A percentile compares a stretch with the other conserved stretches of the same genome.
Evolutionary conservation across 345 rosid species (phyloP).

Genomic region (Euphorbia lathyris): DNA sequence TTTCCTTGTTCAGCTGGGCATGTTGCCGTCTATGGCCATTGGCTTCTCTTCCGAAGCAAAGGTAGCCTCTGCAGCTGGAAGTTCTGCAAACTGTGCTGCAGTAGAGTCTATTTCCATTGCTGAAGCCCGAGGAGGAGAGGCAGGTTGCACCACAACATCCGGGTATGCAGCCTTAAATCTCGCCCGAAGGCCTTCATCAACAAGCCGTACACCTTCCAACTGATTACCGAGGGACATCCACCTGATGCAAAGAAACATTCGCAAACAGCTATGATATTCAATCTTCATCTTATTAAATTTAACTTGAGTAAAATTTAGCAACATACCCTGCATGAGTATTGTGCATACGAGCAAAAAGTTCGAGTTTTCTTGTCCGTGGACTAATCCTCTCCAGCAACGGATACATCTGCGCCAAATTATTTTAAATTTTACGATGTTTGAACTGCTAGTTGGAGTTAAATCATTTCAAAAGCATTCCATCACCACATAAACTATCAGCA

Average conservation of each 20-base stretch:
- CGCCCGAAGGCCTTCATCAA: conserved; percentile 90
- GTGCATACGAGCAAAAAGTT: conserved; percentile 98
- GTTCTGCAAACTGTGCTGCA: conserved; percentile 25
- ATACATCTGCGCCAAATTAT: conserved; percentile 65
- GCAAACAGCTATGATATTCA: background rate
- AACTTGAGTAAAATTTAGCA: conserved; percentile 3
- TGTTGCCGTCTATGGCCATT: conserved; percentile 43
- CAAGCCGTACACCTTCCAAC: conserved; percentile 76
- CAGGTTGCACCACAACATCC: conserved; percentile 73
- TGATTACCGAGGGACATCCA: conserved; percentile 98
- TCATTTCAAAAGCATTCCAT: background rate
- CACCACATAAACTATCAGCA: background rate
- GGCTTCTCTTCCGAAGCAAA: conserved; percentile 42
- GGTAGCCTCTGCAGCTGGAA: conserved; percentile 30
- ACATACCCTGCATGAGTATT: conserved; percentile 93
- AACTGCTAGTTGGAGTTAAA: background rate
- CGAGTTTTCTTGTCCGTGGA: conserved; percentile 92
- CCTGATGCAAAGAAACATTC: conserved; percentile 30
- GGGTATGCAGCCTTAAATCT: conserved; percentile 95
- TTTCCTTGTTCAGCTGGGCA: conserved; percentile 26
- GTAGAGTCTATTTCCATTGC: conserved; percentile 65
- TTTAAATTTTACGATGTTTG: background rate
- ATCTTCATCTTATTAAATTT: background rate
- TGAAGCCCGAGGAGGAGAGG: conserved; percentile 82
- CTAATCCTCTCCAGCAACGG: conserved; percentile 96